Base-by-base conservation (phyloP, 768 basidiomycete genomes). In the Sutorius australiensis region DNA sequence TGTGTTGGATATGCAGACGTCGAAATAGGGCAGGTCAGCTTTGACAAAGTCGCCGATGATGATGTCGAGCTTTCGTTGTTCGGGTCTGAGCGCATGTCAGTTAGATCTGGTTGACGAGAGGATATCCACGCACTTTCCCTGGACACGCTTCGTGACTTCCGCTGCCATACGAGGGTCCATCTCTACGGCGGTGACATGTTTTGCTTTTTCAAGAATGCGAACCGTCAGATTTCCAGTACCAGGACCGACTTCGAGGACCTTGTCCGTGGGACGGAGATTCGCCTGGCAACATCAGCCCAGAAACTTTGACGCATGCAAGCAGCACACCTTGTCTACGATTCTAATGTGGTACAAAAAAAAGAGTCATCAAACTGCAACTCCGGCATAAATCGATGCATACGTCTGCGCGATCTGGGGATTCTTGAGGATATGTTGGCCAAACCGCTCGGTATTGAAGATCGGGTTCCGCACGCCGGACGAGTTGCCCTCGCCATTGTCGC, bases 151-250 rank as follows among this genome's bases (percentile, higher is more conserved):
- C 39, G 90, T 88, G 46, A 98, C 81, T 70, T 98, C 97, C 16
- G 95, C 94, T 13, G 97, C 95, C 95, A 98, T 98, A 14, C 97
- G 84, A 59, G 97, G 97, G 67, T 98, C 97, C 88, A 93, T 92
- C 73, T 99, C 97, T 21, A 98, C 84, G 1, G 95, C 95, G 0
- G 90, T 92, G 27, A 92, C 88, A 73, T 89, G 87, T 68, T 94
- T 93, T 50, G 90, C 89, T 69, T 93, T 88, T 64, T 95, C 92
- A 24, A 99, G 74, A 53, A 98, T 99, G 63, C 89, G 80, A 17
- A 97, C 87, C 0, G 97, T 98, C 64, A 98, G 71, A 68, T 99
- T 98, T 59, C 97, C 95, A 8, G 95, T 98, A 72, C 95, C 95
- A 12, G 95, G 95, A 64, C 95, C 95, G 44, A 98, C 93, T 74